phyloP scores from a whole-genome alignment of 805 yeast genomes.

The Metschnikowia lachancei region DNA sequence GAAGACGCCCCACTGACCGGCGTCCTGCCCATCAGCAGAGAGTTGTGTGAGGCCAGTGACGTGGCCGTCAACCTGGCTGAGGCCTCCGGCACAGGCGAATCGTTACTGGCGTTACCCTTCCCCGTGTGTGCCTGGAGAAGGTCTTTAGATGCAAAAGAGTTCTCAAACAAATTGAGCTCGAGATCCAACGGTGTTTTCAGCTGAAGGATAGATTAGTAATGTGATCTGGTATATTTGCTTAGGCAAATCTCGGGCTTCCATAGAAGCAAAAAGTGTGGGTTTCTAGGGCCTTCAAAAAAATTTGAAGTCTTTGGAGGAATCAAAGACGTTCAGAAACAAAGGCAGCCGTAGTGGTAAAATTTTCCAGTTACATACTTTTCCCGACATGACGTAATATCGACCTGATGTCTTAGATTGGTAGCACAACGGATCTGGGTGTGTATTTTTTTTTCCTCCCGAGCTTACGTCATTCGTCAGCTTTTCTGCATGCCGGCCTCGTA shows the following conservation, averaged over 20 bases:
- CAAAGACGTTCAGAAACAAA: background rate
- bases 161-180: conserved; percentile 95
- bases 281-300: background rate
- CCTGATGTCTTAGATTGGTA: background rate
- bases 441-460: conserved; percentile 11
- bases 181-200: conserved; percentile 58
- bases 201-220: conserved; percentile 16
- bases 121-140: conserved; percentile 12
- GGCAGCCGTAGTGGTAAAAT: background rate
- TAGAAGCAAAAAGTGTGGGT: background rate
- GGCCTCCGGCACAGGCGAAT: conserved; percentile 1
- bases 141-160: conserved; percentile 77
- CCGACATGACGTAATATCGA: conserved; percentile 18
- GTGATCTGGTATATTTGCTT: background rate
- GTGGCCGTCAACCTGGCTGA: conserved; percentile 6
- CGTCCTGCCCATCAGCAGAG: conserved; percentile 9
- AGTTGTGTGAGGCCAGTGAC: conserved; percentile 10
- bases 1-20: conserved; percentile 10
- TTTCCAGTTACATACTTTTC: conserved; percentile 22
- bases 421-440: background rate
- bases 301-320: background rate
- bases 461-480: conserved; percentile 15
- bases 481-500: conserved; percentile 12
- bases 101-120: background rate
- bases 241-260: conserved; percentile 11